Conservation (phyloP, 441 rosid genomes). For the Aleurites moluccanus region DNA sequence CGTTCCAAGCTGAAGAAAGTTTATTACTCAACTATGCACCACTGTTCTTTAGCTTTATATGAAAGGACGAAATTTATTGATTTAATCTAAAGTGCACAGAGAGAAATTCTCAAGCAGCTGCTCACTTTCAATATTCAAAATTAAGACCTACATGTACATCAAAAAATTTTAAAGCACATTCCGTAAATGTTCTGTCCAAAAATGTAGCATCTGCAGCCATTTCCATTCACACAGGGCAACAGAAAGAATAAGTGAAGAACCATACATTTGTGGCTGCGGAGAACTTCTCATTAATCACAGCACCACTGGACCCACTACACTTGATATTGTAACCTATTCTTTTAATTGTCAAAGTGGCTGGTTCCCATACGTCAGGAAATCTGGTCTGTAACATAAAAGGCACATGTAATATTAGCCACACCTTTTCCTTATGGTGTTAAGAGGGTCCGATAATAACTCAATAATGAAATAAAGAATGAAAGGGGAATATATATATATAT, state of each 20-base stretch:
- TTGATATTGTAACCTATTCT: conserved; percentile 85
- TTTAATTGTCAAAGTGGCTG: conserved; percentile 77
- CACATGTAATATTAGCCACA: conserved; percentile 7
- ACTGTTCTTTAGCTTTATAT: neutral
- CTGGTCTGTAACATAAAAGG: conserved; percentile 55
- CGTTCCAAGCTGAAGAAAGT: neutral
- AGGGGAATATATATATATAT: no score
- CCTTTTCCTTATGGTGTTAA: no score
- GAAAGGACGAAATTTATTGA: neutral
- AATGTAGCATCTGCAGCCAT: neutral
- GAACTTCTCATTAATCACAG: conserved; percentile 74
- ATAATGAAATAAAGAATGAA: conserved; percentile 10
- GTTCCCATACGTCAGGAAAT: conserved; percentile 87
- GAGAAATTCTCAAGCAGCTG: neutral
- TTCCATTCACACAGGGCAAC: conserved; percentile 11
- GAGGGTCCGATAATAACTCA: conserved; percentile 5
- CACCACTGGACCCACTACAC: conserved; percentile 53
- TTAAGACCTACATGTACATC: neutral
- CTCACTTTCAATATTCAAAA: conserved; percentile 3
- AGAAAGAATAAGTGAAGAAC: conserved; percentile 26
- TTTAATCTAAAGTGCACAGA: neutral
- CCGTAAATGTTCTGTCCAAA: neutral
- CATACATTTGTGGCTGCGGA: conserved; percentile 65
- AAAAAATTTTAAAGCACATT: neutral
- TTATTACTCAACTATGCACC: neutral